A percentile compares a stretch with the other conserved stretches of the same genome.
These are phyloP conservation scores for Tulasnella sp. DNA, from an alignment of 768 basidiomycete species.

Conservation along the genomic window DNA sequence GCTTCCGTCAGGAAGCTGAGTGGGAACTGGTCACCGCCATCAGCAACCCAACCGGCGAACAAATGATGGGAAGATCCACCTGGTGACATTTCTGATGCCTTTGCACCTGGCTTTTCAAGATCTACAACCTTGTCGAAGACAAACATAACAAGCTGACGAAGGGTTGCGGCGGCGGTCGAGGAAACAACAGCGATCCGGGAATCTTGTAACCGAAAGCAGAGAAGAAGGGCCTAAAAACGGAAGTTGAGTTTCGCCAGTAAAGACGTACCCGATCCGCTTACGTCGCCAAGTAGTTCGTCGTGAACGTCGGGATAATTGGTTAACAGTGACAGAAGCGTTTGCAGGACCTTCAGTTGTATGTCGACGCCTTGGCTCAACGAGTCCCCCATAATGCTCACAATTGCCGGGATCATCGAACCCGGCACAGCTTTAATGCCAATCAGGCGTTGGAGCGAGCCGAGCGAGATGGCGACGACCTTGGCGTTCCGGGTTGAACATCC, in stretches of 20 bases:
- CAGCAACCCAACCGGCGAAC: slow-evolving; percentile 27
- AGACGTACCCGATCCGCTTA: slow-evolving; percentile 47
- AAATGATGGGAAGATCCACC: background rate
- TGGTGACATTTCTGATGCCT: slow-evolving; percentile 40
- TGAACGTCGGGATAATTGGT: slow-evolving; percentile 85
- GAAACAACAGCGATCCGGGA: slow-evolving; percentile 95
- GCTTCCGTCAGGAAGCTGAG: slow-evolving; percentile 64
- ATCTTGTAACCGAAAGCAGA: slow-evolving; percentile 95
- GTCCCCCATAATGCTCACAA: slow-evolving; percentile 82
- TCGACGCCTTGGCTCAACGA: slow-evolving; percentile 95
- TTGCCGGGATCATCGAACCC: slow-evolving; percentile 72
- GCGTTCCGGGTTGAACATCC: slow-evolving; percentile 91
- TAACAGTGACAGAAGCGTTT: slow-evolving; percentile 87
- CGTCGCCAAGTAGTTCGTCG: slow-evolving; percentile 78
- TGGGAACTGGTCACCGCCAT: background rate
- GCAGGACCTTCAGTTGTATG: slow-evolving; percentile 91
- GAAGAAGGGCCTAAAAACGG: slow-evolving; percentile 70
- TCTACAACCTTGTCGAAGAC: slow-evolving; percentile 91
- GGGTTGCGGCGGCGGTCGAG: slow-evolving; percentile 93
- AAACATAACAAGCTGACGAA: slow-evolving; percentile 96
- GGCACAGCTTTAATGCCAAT: slow-evolving; percentile 86
- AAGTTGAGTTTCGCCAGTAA: background rate
- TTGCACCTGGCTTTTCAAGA: slow-evolving; percentile 59
- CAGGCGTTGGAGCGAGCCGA: slow-evolving; percentile 90
- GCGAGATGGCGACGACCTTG: slow-evolving; percentile 90